Base-by-base conservation (phyloP, 257 asterid genomes). In the Nyctanthes arbortristis region DNA sequence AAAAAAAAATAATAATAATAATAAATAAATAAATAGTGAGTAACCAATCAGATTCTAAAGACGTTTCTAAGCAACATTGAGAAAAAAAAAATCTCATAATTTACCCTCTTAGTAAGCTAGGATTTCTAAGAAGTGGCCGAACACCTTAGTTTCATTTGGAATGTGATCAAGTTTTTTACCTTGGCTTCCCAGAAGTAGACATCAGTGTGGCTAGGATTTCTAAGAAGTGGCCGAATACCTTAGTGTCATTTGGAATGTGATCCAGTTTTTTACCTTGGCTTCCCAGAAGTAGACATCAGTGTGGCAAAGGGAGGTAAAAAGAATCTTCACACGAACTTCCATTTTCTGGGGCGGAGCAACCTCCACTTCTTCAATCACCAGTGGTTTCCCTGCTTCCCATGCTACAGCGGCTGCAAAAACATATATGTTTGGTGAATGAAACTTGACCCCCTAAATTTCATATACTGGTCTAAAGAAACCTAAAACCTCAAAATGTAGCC, bases 281-380 rank as follows among this genome's bases (percentile, higher is more conserved):
- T 88, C 96, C 96, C 96, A 86, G 65, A 86, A 88, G 79, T 84
- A 88, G 40, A 88, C 79, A 76, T 88, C 96, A 65, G 96, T 89
- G 67, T 81, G 93, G 78, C 96, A 89, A 49, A 89, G 91, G 1
- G 96, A 86, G 65, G 96, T 86, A 73, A 66, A 89, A 4, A 82
- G 82, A 72, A 89, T 86, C 91, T 82, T 88, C 33, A 88, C 12
- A 9, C 96, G 87, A 69, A 88, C 95, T 56, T 88, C 95, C 92
- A 78, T 80, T 74, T 81, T 78, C 84, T 82, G 95, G 32, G 92
- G 96, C 61, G 96, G 96, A 54, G 93, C 93, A 63, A 89, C 96
- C 72, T 89, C 89, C 63, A 89, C 89, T 68, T 81, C 88, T 40
- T 89, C 93, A 0, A 86, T 89, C 30, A 52, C 31, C 3, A 52